Evolutionary conservation across 805 yeast genomes (phyloP), one percentile per base, ranked within the genome.

Genomic region (Cyberlindnera nakhonratchasimensis): DNA sequence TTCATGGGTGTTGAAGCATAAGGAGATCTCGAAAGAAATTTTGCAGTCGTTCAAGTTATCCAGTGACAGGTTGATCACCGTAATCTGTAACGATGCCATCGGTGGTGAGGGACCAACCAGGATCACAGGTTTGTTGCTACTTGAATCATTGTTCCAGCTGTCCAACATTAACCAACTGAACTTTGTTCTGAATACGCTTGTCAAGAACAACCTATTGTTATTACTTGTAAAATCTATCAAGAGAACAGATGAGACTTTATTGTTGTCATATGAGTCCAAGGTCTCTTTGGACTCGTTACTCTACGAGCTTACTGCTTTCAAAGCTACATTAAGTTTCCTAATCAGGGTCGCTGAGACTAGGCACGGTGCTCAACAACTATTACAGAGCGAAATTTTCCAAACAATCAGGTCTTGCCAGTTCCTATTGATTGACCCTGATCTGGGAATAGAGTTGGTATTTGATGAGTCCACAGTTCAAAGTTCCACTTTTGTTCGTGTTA

Each of bases 251-350:
- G 84, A 79, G 29, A 66, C 82, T 40, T 59, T 86, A 26, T 48
- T 59, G 3, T 51, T 69, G 11, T 52, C 66, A 0, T 51, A 61
- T n/a, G 56, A 51, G 11, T 66, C 62, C 36, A 61, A 64, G 22
- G 62, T 75, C 9, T 69, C 76, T 13, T 52, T 78, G 37, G 80
- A 80, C 44, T 64, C 77, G 4, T 62, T 84, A 20, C 60, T 86
- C 2, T 83, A 83, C 59, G 96, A 88, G 53, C 61, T 86, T 21
- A 84, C 93, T 0, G 82, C 86, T 1, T 84, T 83, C 65, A 85
- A 83, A 52, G 72, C 91, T 0, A 77, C 84, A 0, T 59, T 87
- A 31, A 79, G 80, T 44, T 72, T 90, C 37, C 65, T 91, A 47
- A 71, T 81, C 1, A 74, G 93, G 50, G 73, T 91, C 11, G 87